Evolutionary conservation across 371 early-diverging fungal species (phyloP), one percentile per base, ranked within the genome.

Genomic region (Zopfochytrium polystomum): DNA sequence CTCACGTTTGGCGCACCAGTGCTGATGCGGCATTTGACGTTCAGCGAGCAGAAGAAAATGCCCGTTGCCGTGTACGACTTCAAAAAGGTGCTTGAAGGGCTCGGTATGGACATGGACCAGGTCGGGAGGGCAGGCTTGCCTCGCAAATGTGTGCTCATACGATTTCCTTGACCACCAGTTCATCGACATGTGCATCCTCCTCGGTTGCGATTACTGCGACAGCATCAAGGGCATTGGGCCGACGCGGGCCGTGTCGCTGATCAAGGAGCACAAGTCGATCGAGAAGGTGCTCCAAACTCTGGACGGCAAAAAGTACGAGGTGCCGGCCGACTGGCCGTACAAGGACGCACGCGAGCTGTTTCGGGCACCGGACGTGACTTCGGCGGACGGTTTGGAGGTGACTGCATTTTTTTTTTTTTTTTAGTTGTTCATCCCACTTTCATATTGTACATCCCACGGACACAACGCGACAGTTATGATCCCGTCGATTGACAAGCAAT

Each of bases 151-250:
- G 27, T 9, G n/a, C 29, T 30, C 11, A 27, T 22, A 31, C 3
- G 7, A 9, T 47, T 22, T 5, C 38, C 7, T 31, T 34, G 25
- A 32, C 13, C 5, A 5, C 2, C 75, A 95, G 89, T 99, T 99
- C 72, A 90, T 98, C 23, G 99, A 99, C 72, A 73, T 99, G 44
- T 99, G 99, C 80, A 99, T 99, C 58, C 73, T 99, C 49, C 79
- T 99, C 42, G 99, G 99, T 34, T 99, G 99, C 80, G 99, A 99
- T 79, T 99, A 99, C 78, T 93, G 93, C 52, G 92, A 95, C 48
- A 89, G 92, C 22, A 93, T 99, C 67, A 91, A 86, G 63, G 99
- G 98, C 2, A 87, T 99, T 53, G 99, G 99, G 0, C 97, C 97
- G 15, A 84, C 89, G n/a, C 83, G 86, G 15, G 99, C 98, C 0